Base-by-base conservation (phyloP, 176 grass and related monocot genomes). In the Oropetium thomaeum region DNA sequence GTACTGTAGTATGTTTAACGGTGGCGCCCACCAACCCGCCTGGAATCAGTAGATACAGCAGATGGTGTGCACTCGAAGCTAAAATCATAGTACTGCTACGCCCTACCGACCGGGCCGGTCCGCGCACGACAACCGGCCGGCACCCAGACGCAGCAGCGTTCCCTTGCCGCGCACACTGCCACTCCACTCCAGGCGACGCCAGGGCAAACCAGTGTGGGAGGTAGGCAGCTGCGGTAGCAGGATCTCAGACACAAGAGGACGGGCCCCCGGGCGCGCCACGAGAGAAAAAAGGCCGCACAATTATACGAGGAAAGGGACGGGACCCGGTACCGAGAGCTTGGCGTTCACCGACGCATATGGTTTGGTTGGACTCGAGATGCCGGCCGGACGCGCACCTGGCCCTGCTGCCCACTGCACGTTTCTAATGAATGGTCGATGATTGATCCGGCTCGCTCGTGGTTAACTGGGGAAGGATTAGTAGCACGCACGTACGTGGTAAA, bases 61-160 rank as follows among this genome's bases (percentile, higher is more conserved):
- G 62, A 45, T 76, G 61, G 80, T 79, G 79, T 83, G 85, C 85
- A 35, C 52, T 74, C 39, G 52, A 87, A 72, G 80, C 74, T 52
- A 83, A 31, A 83, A 87, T 83, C 85, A 83, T 82, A n/a, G n/a
- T n/a, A n/a, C n/a, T n/a, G n/a, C n/a, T n/a, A 32, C 25, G 29
- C 25, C 60, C 59, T 63, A 28, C 71, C 47, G 4, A 28, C 71
- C 47, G 4, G 39, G 26, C 68, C 40, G 25, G 41, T 15, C 42
- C 62, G 35, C 48, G 20, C 65, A 11, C 49, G 27, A 27, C 53
- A 61, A 60, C 79, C 79, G n/a, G n/a, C n/a, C n/a, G n/a, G n/a
- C n/a, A n/a, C n/a, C n/a, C n/a, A n/a, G n/a, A n/a, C n/a, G n/a
- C n/a, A n/a, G n/a, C n/a, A n/a, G n/a, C n/a, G n/a, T n/a, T n/a